phyloP scores from a whole-genome alignment of 306 rosid species.

The Nissolia schottii region DNA sequence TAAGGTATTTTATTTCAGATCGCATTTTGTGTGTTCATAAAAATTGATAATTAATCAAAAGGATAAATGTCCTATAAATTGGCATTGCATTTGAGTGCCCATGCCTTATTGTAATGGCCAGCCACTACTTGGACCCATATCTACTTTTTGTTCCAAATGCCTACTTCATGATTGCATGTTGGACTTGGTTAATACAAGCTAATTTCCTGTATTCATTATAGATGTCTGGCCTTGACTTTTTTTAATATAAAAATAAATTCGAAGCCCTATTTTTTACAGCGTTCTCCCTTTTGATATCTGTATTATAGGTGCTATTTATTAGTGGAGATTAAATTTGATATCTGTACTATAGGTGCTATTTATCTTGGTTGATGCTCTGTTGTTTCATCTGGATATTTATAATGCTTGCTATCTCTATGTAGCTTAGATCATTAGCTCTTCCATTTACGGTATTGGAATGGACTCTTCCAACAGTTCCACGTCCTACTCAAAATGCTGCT shows the following conservation, averaged over 20 bases:
- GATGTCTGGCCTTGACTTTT: neutral
- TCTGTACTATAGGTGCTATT: neutral
- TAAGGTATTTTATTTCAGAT: neutral
- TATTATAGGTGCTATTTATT: neutral
- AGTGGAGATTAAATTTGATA: neutral
- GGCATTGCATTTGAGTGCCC: constrained; percentile 1
- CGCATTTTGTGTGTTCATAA: neutral
- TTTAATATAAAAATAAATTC: neutral
- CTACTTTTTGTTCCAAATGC: constrained; percentile 12
- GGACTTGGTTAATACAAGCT: constrained; percentile 12
- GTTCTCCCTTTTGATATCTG: constrained; percentile 7
- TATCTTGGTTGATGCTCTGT: constrained; percentile 10
- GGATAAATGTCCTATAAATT: constrained; percentile 6
- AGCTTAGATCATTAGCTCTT: constrained; percentile 99
- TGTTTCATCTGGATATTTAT: constrained; percentile 38
- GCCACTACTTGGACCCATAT: constrained; percentile 1
- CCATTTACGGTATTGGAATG: constrained; percentile 99
- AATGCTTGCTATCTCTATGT: constrained; percentile 62
- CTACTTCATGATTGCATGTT: constrained; percentile 9
- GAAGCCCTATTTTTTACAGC: neutral
- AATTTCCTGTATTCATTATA: constrained; percentile 6
- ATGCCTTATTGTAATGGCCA: neutral
- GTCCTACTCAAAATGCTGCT: constrained; percentile 49
- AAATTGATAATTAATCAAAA: neutral
- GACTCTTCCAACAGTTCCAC: constrained; percentile 95